These are phyloP conservation scores for Moricandia arvensis DNA, from an alignment of 345 rosid species.

Conservation along the genomic window DNA sequence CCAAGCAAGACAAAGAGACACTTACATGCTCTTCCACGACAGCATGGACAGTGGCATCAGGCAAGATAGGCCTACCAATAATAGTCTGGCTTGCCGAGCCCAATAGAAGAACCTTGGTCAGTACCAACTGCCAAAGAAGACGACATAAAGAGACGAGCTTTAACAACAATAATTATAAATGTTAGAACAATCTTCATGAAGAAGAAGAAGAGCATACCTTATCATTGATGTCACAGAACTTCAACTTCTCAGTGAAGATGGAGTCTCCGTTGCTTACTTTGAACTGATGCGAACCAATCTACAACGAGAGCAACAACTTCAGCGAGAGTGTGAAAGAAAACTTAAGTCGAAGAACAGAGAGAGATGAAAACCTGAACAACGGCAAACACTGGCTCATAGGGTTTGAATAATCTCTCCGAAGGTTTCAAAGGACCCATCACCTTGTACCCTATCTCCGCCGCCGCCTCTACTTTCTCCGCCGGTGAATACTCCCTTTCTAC, in stretches of 20 bases:
- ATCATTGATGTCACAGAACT: slow-evolving; percentile 90
- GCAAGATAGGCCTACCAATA: slow-evolving; percentile 81
- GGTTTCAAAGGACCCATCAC: slow-evolving; percentile 63
- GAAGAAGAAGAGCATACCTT: slow-evolving; percentile 44
- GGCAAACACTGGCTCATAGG: slow-evolving; percentile 73
- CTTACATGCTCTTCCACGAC: slow-evolving; percentile 94
- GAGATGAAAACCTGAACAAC: slow-evolving; percentile 75
- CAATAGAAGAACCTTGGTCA: slow-evolving; percentile 83
- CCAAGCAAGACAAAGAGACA: neutral
- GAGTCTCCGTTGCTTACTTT: slow-evolving; percentile 93
- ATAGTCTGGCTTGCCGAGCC: slow-evolving; percentile 77
- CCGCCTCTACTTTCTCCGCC: slow-evolving; percentile 76
- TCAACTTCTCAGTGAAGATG: slow-evolving; percentile 75
- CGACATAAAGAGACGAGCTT: neutral
- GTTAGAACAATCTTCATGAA: too few relatives aligned
- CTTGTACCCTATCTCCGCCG: slow-evolving; percentile 79
- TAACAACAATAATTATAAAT: too few relatives aligned
- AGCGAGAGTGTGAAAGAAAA: neutral
- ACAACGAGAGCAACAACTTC: too few relatives aligned
- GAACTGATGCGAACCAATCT: slow-evolving; percentile 95
- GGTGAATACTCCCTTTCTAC: slow-evolving; percentile 52
- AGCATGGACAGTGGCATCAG: slow-evolving; percentile 84
- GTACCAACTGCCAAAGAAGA: slow-evolving; percentile 56
- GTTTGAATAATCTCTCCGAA: slow-evolving; percentile 63
- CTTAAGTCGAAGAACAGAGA: neutral